These are phyloP conservation scores for Leccinum pellstonianum DNA, from an alignment of 768 basidiomycete species.

Conservation along the genomic window DNA sequence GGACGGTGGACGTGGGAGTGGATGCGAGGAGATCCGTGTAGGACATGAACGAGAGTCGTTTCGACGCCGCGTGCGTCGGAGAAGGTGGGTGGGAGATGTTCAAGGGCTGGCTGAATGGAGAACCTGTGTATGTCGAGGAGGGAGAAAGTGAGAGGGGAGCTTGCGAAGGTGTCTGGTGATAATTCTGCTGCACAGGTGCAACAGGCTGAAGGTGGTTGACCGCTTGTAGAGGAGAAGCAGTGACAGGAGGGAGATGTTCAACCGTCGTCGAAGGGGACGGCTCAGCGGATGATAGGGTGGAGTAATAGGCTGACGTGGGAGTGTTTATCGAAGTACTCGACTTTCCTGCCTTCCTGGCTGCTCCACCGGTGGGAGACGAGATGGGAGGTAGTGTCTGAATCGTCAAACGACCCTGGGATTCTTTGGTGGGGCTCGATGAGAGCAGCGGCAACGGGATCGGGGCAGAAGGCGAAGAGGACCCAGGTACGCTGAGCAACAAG, in stretches of 20 bases:
- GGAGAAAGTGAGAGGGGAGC: constrained; percentile 18
- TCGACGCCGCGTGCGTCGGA: constrained; percentile 47
- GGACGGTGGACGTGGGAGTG: constrained; percentile 67
- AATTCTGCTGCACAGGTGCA: constrained; percentile 13
- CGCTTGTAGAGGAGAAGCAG: constrained; percentile 24
- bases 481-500: constrained; percentile 50
- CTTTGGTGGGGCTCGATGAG: constrained; percentile 30
- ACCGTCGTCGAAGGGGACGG: constrained; percentile 42
- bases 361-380: constrained; percentile 5
- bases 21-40: constrained; percentile 83
- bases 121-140: constrained; percentile 28
- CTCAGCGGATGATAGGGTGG: constrained; percentile 37
- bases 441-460: constrained; percentile 24
- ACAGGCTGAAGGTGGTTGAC: constrained; percentile 16
- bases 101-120: constrained; percentile 25
- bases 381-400: constrained; percentile 26
- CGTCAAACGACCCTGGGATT: constrained; percentile 18
- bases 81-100: constrained; percentile 41
- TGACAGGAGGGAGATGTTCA: constrained; percentile 26
- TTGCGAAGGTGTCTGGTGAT: constrained; percentile 17
- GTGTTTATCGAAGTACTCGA: constrained; percentile 37
- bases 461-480: constrained; percentile 26
- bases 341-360: constrained; percentile 11
- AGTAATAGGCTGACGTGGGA: constrained; percentile 51
- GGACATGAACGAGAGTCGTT: constrained; percentile 86